Conservation (phyloP, 345 rosid species). For the Hevea brasiliensis region DNA sequence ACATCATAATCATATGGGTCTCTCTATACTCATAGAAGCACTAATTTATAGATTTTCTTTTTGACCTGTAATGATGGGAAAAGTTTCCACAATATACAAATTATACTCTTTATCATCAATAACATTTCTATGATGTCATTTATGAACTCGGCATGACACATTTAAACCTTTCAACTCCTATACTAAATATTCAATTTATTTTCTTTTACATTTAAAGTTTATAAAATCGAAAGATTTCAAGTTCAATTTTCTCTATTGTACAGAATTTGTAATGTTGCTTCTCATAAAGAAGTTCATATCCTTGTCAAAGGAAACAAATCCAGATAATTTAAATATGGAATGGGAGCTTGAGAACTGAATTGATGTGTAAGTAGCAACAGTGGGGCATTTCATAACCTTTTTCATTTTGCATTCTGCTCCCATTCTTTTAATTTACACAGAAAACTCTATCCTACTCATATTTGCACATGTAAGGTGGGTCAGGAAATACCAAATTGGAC, state of each 20-base stretch:
- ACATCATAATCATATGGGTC: background rate
- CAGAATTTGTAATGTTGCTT: no score
- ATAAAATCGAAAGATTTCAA: no score
- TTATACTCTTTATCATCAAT: background rate
- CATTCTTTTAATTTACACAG: background rate
- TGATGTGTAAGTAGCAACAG: background rate
- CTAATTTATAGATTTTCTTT: no score
- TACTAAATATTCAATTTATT: no score
- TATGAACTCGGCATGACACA: background rate
- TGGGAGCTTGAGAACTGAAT: conserved; percentile 9
- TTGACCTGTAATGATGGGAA: no score
- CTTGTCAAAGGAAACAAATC: background rate
- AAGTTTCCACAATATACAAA: no score
- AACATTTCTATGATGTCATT: background rate
- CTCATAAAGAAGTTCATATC: background rate
- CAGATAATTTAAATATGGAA: no score
- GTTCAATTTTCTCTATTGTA: no score
- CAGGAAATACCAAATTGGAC: background rate
- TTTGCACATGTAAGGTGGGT: conserved; percentile 24
- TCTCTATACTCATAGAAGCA: background rate
- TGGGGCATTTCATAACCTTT: conserved; percentile 7
- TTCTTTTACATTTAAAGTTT: no score
- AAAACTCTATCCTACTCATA: background rate
- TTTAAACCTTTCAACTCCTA: no score
- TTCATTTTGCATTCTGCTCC: conserved; percentile 6